Percentiles rank a stretch among this genome's conserved stretches.
Evolutionary conservation across 2,329 filamentous ascomycete genomes (phyloP).

Genomic region (Penicillium freii): DNA sequence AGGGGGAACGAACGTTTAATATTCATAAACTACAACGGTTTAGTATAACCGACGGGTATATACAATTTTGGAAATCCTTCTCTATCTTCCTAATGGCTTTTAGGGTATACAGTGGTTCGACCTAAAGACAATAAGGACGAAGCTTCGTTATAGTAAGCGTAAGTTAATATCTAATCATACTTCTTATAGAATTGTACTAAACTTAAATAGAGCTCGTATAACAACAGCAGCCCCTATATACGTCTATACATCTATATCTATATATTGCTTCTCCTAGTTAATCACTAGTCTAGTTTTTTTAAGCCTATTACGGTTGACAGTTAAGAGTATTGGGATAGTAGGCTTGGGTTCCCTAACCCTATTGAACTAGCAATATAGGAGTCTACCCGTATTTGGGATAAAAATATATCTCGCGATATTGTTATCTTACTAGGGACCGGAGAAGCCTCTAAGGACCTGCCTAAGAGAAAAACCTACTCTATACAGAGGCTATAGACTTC

Average conservation of each 20-base stretch:
- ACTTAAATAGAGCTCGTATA: neutral
- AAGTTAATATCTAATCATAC: neutral
- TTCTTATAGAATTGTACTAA: neutral
- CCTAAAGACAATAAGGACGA: neutral
- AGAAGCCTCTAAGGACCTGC: neutral
- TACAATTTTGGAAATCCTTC: neutral
- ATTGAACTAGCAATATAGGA: neutral
- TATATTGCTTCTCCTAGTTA: neutral
- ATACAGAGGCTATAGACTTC: neutral
- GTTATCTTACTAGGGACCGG: neutral
- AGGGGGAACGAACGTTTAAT: neutral
- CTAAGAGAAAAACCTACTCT: neutral
- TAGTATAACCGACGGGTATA: neutral
- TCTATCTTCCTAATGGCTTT: neutral
- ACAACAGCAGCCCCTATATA: conserved; percentile 8
- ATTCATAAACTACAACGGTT: conserved; percentile 10
- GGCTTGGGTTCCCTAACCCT: neutral
- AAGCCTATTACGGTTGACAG: neutral
- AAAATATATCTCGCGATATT: neutral
- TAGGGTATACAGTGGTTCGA: conserved; percentile 3
- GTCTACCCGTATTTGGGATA: neutral
- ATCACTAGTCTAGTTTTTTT: neutral
- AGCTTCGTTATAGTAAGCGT: conserved; percentile 2
- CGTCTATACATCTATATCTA: neutral
- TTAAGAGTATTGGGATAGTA: neutral